Evolutionary conservation across 2,329 filamentous ascomycete species (phyloP).

Genomic region (Fusarium circinatum): DNA sequence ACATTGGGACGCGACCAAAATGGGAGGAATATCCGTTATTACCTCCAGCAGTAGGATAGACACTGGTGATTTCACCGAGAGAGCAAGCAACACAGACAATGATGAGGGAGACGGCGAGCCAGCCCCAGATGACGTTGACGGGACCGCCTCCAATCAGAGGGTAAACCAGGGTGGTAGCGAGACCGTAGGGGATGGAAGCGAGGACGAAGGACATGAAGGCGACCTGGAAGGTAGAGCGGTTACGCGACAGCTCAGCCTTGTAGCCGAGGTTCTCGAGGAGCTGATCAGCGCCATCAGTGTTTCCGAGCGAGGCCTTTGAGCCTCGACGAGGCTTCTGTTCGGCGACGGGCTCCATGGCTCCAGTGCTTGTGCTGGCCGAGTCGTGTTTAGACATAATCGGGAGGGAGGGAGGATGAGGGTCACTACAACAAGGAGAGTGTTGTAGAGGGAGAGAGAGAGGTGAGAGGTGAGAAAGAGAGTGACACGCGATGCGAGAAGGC

Average conservation of each 20-base stretch:
- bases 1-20: neutral
- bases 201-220: constrained; percentile 24
- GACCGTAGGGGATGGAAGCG: constrained; percentile 14
- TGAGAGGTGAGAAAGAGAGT: neutral
- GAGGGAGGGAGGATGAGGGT: neutral
- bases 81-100: constrained; percentile 17
- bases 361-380: constrained; percentile 31
- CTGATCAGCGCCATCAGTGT: constrained; percentile 55
- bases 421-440: neutral
- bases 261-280: constrained; percentile 11
- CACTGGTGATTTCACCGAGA: constrained; percentile 21
- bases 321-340: constrained; percentile 43
- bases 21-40: neutral
- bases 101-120: constrained; percentile 15
- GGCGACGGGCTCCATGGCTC: constrained; percentile 32
- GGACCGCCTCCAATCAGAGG: constrained; percentile 8
- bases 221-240: constrained; percentile 15
- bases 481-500: neutral
- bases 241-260: constrained; percentile 7
- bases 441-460: neutral
- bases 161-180: constrained; percentile 2
- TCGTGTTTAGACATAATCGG: constrained; percentile 36
- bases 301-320: constrained; percentile 38
- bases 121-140: constrained; percentile 21
- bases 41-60: constrained; percentile 19